A percentile compares a stretch with the other conserved stretches of the same genome.
phyloP scores from a whole-genome alignment of 805 yeast species.

The Geotrichum ghanense region DNA sequence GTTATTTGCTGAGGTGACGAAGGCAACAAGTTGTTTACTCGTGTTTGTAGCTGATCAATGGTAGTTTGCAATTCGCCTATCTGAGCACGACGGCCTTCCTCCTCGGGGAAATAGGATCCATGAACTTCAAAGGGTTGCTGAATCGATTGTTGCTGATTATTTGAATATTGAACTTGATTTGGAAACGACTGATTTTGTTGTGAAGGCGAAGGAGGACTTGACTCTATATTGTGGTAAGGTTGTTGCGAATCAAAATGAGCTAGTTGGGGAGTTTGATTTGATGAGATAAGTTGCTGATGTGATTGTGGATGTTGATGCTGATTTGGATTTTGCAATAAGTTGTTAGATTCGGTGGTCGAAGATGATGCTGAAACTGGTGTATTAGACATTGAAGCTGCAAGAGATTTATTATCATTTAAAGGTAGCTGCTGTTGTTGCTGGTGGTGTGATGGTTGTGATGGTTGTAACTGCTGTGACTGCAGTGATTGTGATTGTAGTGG shows the following conservation, averaged over 20 bases:
- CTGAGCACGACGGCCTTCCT: constrained; percentile 4
- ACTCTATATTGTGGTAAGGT: no score
- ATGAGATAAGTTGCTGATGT: neutral
- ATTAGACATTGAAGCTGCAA: no score
- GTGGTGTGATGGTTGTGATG: neutral
- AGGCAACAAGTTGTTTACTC: neutral
- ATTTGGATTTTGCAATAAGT: no score
- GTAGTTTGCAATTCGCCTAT: constrained; percentile 4
- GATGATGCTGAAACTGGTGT: no score
- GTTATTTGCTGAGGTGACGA: neutral
- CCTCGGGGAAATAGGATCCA: constrained; percentile 5
- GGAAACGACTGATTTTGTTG: no score
- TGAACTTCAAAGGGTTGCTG: constrained; percentile 4
- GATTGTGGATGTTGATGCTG: neutral
- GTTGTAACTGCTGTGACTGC: no score
- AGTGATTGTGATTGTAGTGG: neutral
- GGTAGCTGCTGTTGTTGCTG: constrained; percentile 1
- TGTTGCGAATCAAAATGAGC: no score
- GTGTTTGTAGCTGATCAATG: neutral
- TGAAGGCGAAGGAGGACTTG: no score
- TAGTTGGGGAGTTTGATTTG: constrained; percentile 4
- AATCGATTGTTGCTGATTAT: constrained; percentile 3
- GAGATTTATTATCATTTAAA: no score
- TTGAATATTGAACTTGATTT: constrained; percentile 1
- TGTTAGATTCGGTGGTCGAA: no score